Percentiles rank a stretch among this genome's conserved stretches.
phyloP scores from a whole-genome alignment of 2,329 filamentous ascomycete species.

The Pseudocercospora crystallina region DNA sequence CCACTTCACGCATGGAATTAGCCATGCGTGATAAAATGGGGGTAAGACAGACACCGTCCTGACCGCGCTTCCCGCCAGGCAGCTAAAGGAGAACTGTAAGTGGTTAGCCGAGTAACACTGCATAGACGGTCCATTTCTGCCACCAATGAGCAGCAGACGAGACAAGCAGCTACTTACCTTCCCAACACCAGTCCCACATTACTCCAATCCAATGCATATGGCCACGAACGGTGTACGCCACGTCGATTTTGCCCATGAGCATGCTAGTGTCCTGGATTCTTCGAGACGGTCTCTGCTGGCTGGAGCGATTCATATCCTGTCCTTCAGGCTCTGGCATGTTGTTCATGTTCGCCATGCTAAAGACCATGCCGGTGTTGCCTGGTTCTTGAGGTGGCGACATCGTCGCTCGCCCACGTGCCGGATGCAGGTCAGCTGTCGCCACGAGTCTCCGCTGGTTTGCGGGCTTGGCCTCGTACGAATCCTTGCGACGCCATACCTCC shows the following conservation, averaged over 20 bases:
- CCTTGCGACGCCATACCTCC: slow-evolving; percentile 66
- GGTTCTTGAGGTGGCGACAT: slow-evolving; percentile 24
- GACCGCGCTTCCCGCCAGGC: no score
- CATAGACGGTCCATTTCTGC: slow-evolving; percentile 6
- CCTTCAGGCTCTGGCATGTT: slow-evolving; percentile 9
- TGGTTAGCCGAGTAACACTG: slow-evolving; percentile 42
- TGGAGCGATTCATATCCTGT: slow-evolving; percentile 3
- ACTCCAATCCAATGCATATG: slow-evolving; percentile 68
- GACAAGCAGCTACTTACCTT: slow-evolving; percentile 54
- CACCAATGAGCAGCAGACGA: background rate
- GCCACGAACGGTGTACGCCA: slow-evolving; percentile 64
- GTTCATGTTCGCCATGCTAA: slow-evolving; percentile 28
- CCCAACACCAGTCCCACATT: slow-evolving; percentile 72
- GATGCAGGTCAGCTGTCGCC: slow-evolving; percentile 39
- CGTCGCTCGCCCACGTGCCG: slow-evolving; percentile 23
- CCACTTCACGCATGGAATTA: no score
- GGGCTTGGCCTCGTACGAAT: slow-evolving; percentile 48
- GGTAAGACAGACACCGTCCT: no score
- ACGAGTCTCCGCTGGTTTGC: slow-evolving; percentile 33
- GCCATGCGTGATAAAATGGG: no score
- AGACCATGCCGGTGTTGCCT: slow-evolving; percentile 35
- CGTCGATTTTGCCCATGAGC: slow-evolving; percentile 20
- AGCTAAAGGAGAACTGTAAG: no score
- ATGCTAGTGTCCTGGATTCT: background rate
- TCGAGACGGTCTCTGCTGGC: no score